Evolutionary conservation across 768 basidiomycete genomes (phyloP).

Genomic region (Phanerodontia chrysosporium): DNA sequence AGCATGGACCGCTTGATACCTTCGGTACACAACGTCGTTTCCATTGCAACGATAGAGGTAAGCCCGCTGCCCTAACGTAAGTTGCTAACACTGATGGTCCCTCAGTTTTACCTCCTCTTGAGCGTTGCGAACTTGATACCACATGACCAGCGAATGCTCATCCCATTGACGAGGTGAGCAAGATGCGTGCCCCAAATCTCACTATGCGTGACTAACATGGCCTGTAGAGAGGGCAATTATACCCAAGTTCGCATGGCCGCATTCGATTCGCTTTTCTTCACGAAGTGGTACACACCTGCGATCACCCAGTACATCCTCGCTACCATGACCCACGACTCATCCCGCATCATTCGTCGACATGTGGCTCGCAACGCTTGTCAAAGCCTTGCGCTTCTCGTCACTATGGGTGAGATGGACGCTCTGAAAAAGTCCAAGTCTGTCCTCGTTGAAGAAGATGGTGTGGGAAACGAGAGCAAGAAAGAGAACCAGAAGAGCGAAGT

Average conservation of each 20-base stretch:
- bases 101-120: conserved; percentile 75
- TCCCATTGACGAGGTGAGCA: conserved; percentile 82
- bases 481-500: conserved; percentile 80
- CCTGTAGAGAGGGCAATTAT: conserved; percentile 86
- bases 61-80: conserved; percentile 17
- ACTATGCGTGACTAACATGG: not conserved
- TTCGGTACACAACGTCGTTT: conserved; percentile 90
- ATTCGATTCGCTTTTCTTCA: conserved; percentile 89
- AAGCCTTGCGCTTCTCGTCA: conserved; percentile 79
- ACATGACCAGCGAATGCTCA: conserved; percentile 72
- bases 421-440: conserved; percentile 72
- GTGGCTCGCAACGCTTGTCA: conserved; percentile 84
- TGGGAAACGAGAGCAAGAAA: conserved; percentile 61
- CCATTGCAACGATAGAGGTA: conserved; percentile 87
- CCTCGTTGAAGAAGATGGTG: conserved; percentile 85
- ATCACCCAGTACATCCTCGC: conserved; percentile 86
- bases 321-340: conserved; percentile 83
- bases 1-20: conserved; percentile 95
- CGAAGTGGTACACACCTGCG: conserved; percentile 80
- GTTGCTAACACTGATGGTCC: conserved; percentile 6
- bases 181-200: not conserved
- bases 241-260: conserved; percentile 88
- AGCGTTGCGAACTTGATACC: conserved; percentile 75
- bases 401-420: conserved; percentile 83
- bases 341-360: conserved; percentile 76